Conservation (phyloP, 2,329 filamentous ascomycete species). For the Hortaea werneckii region DNA sequence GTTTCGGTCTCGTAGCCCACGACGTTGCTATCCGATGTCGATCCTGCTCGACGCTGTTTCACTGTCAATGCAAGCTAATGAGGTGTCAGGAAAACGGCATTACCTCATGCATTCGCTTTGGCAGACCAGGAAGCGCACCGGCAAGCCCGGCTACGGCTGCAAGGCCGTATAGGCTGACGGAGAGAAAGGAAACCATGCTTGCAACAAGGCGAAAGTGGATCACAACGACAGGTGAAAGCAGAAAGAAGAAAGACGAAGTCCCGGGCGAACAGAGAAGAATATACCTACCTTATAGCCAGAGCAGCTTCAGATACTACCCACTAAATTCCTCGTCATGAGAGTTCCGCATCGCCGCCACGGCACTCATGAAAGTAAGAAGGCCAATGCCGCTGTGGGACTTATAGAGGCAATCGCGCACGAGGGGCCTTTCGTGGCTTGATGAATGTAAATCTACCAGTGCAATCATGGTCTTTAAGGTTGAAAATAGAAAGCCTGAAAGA, state of each 20-base stretch:
- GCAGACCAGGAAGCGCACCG: not conserved
- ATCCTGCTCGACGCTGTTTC: not conserved
- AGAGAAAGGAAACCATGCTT: conserved; percentile 3
- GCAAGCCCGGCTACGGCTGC: conserved; percentile 1
- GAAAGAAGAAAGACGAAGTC: not conserved
- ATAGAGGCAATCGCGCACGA: not conserved
- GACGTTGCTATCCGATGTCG: not conserved
- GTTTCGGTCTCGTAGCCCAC: not conserved
- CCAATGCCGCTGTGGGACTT: not conserved
- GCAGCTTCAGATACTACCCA: too few relatives aligned
- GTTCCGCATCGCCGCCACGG: not conserved
- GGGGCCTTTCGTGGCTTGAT: not conserved
- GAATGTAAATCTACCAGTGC: not conserved
- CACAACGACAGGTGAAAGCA: not conserved
- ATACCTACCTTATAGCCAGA: not conserved
- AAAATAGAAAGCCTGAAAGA: too few relatives aligned
- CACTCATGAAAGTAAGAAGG: not conserved
- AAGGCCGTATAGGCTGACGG: conserved; percentile 4
- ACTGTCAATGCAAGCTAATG: not conserved
- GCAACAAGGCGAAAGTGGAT: not conserved
- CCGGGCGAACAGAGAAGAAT: not conserved
- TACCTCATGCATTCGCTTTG: not conserved
- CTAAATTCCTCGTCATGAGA: not conserved
- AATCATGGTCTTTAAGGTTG: not conserved
- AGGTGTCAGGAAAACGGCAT: not conserved